phyloP scores from a whole-genome alignment of 495 filamentous ascomycete species.

The Neurospora sp. region DNA sequence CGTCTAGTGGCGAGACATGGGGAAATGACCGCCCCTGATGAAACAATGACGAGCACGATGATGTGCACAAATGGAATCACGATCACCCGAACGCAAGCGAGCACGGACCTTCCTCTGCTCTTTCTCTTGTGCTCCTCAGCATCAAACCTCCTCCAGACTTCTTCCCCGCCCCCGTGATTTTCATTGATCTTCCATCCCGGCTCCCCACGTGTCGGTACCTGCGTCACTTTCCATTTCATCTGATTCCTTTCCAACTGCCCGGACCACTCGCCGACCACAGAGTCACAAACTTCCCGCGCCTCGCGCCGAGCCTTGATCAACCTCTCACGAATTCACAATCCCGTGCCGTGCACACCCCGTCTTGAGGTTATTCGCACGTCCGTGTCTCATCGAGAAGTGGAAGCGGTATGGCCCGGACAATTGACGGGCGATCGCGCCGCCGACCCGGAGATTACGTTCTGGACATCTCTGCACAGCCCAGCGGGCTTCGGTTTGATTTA shows the following conservation, averaged over 20 bases:
- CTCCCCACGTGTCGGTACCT: neutral
- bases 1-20: neutral
- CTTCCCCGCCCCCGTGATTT: neutral
- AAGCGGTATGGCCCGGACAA: neutral
- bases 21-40: neutral
- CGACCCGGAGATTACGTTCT: neutral
- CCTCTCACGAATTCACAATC: neutral
- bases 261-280: neutral
- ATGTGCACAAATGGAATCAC: neutral
- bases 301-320: neutral
- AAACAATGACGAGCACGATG: neutral
- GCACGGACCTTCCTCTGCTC: neutral
- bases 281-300: neutral
- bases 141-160: neutral
- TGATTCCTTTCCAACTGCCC: neutral
- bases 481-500: no score
- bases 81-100: neutral
- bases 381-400: neutral
- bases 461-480: neutral
- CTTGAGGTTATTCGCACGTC: neutral
- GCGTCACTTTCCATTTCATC: neutral
- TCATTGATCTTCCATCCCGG: neutral
- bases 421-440: neutral
- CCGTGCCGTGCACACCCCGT: neutral
- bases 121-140: neutral